phyloP scores from a whole-genome alignment of 352 stramenopile species.

The Phytopythium litorale region DNA sequence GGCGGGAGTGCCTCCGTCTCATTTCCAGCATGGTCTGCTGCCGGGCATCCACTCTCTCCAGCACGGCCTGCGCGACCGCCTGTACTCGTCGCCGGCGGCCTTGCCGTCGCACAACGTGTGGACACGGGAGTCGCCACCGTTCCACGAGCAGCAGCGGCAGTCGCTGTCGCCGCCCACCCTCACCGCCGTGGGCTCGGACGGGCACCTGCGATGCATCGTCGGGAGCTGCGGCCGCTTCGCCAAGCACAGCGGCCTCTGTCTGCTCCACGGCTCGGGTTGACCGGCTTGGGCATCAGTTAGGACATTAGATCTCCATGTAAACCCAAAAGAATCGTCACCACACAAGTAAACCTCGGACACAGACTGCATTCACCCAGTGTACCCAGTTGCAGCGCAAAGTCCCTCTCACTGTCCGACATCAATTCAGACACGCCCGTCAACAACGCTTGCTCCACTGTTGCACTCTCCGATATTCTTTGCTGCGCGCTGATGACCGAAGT shows the following conservation, averaged over 20 bases:
- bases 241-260: slow-evolving; percentile 18
- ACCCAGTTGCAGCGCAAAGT: not conserved
- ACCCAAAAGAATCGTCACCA: not conserved
- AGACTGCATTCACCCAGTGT: not conserved
- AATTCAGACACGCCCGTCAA: too few species aligned
- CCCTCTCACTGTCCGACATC: not conserved
- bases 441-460: too few species aligned
- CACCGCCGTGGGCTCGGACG: not conserved
- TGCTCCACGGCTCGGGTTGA: slow-evolving; percentile 11
- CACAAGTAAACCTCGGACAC: not conserved
- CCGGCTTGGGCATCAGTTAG: not conserved
- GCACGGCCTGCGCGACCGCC: slow-evolving; percentile 1
- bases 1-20: not conserved
- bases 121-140: not conserved
- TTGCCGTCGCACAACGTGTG: not conserved
- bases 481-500: too few species aligned
- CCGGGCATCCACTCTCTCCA: slow-evolving; percentile 24
- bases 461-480: too few species aligned
- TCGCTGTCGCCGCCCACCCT: not conserved
- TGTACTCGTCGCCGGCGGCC: not conserved
- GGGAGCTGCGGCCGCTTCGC: slow-evolving; percentile 13
- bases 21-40: slow-evolving; percentile 8
- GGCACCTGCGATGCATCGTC: slow-evolving; percentile 11
- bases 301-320: not conserved
- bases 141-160: not conserved